Evolutionary conservation across 139 green algal genomes (phyloP), one percentile per base, ranked within the genome.

Genomic region (Closterium sp.): DNA sequence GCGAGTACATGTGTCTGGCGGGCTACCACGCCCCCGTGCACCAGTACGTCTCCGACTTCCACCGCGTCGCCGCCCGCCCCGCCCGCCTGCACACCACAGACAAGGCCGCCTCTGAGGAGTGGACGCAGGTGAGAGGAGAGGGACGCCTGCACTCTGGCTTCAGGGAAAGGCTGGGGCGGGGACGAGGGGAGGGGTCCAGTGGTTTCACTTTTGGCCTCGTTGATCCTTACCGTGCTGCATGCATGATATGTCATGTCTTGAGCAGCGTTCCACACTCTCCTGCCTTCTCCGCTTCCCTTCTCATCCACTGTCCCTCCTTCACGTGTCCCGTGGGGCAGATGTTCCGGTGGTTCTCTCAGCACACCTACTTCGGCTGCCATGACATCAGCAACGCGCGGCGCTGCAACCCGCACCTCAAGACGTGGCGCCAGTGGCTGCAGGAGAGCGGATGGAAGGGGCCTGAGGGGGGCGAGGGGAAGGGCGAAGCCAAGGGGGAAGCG

Each of bases 341-440:
- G 89, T 92, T 92, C 89, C 27, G 27, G 19, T 92, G 89, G 89
- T 92, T 92, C 62, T 34, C 24, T 7, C 62, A 90, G 62, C 31
- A 89, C 89, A 84, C 84, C 6, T 92, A 90, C 85, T 92, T 45
- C 31, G 50, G 62, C 84, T 27, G n/a, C 22, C 70, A 79, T 31
- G 89, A 92, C 89, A 90, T 89, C 84, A 92, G 62, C 85, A 85
- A 85, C 21, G 88, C 31, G 31, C 88, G 88, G 31, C 31, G 34
- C 24, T 32, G 28, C 88, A 42, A 90, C 42, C 88, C 88, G 24
- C 28, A 34, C 24, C 34, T 90, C 28, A 90, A 90, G 88, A 32
- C 29, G 28, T 90, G 88, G 88, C 27, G 21, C 22, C 17, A 90
- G 88, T 90, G 88, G 88, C 42, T 90, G 88, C 32, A 34, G 24